Percentiles rank a stretch among this genome's conserved stretches.
phyloP scores from a whole-genome alignment of 148 eudicot species.

The Limonium bicolor region DNA sequence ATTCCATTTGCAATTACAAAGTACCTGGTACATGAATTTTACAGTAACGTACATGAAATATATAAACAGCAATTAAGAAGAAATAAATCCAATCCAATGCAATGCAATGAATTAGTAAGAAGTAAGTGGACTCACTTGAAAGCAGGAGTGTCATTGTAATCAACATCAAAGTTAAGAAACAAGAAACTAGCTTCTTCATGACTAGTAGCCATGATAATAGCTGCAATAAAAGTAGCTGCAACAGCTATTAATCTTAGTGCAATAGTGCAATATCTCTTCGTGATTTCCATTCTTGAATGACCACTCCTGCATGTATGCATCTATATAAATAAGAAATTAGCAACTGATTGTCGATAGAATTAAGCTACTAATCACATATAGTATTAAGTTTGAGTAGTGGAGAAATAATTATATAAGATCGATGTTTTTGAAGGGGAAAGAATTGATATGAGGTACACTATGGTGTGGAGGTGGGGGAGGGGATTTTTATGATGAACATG shows the following conservation, averaged over 20 bases:
- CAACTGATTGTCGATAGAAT: too few species aligned
- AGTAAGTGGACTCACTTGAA: not conserved
- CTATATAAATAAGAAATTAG: too few species aligned
- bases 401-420: too few species aligned
- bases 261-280: conserved; percentile 1
- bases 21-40: not conserved
- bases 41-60: not conserved
- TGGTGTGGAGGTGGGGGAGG: too few species aligned
- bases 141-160: conserved; percentile 1
- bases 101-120: not conserved
- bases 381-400: too few species aligned
- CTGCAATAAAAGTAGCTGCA: not conserved
- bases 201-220: not conserved
- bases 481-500: too few species aligned
- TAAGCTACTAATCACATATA: too few species aligned
- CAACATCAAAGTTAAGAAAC: not conserved
- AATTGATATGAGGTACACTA: too few species aligned
- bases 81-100: not conserved
- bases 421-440: too few species aligned
- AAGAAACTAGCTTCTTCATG: conserved; percentile 1
- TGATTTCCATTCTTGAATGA: not conserved
- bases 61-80: not conserved
- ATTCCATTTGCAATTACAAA: conserved; percentile 3
- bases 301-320: too few species aligned
- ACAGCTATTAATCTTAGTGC: not conserved